Evolutionary conservation across 2,329 filamentous ascomycete species (phyloP).

Genomic region (Aspergillus persii): DNA sequence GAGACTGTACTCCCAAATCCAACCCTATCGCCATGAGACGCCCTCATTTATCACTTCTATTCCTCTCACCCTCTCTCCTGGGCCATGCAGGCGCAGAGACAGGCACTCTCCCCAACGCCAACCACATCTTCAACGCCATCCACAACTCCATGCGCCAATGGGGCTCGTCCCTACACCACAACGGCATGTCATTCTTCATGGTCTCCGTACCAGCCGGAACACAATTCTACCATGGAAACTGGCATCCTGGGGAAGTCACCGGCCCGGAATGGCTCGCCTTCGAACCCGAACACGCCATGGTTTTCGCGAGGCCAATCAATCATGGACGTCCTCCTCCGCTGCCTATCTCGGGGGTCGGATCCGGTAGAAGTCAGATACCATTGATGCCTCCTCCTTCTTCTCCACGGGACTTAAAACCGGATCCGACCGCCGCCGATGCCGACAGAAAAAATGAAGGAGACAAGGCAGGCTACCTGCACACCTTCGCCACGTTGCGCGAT

Average conservation of each 20-base stretch:
- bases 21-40: not conserved
- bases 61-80: not conserved
- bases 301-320: conserved; percentile 52
- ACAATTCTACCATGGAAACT: conserved; percentile 65
- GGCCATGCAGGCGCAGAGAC: not conserved
- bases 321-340: conserved; percentile 11
- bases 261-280: conserved; percentile 72
- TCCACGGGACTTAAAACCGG: not conserved
- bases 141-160: conserved; percentile 72
- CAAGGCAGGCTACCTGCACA: conserved; percentile 61
- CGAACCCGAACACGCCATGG: conserved; percentile 69
- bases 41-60: not conserved
- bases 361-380: not conserved
- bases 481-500: conserved; percentile 58
- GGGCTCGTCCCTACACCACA: conserved; percentile 70
- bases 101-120: conserved; percentile 48
- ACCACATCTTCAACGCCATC: conserved; percentile 69
- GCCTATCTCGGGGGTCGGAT: not conserved
- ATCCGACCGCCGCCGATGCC: not conserved
- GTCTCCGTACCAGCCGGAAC: conserved; percentile 64
- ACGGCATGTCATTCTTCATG: conserved; percentile 71
- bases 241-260: conserved; percentile 45
- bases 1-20: too few relatives aligned
- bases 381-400: not conserved
- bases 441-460: not conserved